Conservation (phyloP, 2,329 filamentous ascomycete genomes). For the Penicillium psychrosexuale region DNA sequence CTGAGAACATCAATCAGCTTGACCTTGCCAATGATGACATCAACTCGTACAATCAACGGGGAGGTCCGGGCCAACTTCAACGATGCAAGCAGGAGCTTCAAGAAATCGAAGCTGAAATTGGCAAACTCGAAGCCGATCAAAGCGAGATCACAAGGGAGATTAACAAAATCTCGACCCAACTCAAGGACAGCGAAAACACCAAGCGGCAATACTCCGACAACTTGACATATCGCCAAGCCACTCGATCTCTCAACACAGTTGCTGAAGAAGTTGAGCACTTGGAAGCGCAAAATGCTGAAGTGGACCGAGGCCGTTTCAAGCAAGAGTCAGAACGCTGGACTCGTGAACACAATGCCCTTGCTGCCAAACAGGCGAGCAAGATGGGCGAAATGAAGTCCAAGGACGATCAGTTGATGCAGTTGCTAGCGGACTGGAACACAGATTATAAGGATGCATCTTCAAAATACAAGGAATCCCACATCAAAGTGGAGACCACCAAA, state of each 20-base stretch:
- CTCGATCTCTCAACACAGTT: constrained; percentile 65
- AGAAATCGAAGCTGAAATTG: constrained; percentile 63
- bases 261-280: constrained; percentile 69
- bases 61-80: constrained; percentile 68
- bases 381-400: constrained; percentile 79
- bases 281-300: constrained; percentile 73
- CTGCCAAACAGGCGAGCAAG: constrained; percentile 69
- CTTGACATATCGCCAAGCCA: constrained; percentile 74
- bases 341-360: constrained; percentile 63
- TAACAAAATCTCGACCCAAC: constrained; percentile 73
- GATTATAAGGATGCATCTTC: constrained; percentile 80
- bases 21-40: constrained; percentile 74
- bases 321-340: constrained; percentile 67
- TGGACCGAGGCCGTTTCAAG: constrained; percentile 73
- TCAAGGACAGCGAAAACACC: constrained; percentile 74
- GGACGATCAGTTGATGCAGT: constrained; percentile 70
- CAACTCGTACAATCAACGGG: constrained; percentile 70
- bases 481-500: constrained; percentile 86
- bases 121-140: constrained; percentile 65
- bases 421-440: constrained; percentile 76
- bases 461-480: constrained; percentile 82
- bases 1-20: constrained; percentile 73
- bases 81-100: constrained; percentile 68
- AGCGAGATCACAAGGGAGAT: constrained; percentile 64
- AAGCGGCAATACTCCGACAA: constrained; percentile 89